phyloP scores from a whole-genome alignment of 2,329 filamentous ascomycete species.

The Orbilia quercus region DNA sequence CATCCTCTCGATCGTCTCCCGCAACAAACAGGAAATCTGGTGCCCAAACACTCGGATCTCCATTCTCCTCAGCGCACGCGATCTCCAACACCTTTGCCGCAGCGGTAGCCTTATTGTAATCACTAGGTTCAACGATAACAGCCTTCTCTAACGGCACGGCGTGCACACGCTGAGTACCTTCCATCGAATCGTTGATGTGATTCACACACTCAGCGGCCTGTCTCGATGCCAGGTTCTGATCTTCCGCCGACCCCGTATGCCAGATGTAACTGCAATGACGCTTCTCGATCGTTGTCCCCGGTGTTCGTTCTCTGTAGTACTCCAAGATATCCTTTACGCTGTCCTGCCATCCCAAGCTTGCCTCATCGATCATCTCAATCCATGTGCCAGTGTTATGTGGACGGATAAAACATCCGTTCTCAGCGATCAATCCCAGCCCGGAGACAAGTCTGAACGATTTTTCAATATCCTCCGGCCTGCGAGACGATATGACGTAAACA shows the following conservation, averaged over 20 bases:
- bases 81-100: conserved; percentile 76
- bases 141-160: conserved; percentile 83
- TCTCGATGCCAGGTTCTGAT: conserved; percentile 77
- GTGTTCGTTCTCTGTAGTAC: conserved; percentile 90
- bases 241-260: conserved; percentile 85
- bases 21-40: conserved; percentile 90
- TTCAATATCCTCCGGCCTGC: conserved; percentile 87
- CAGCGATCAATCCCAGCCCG: conserved; percentile 87
- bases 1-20: conserved; percentile 91
- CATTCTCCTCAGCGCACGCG: conserved; percentile 65
- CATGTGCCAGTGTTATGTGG: conserved; percentile 76
- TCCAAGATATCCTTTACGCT: conserved; percentile 83
- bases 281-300: conserved; percentile 87
- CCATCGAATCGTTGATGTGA: conserved; percentile 94
- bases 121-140: conserved; percentile 83
- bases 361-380: conserved; percentile 72
- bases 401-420: conserved; percentile 92
- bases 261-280: conserved; percentile 92
- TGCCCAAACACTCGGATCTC: conserved; percentile 61
- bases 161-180: conserved; percentile 78
- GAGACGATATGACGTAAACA: conserved; percentile 93
- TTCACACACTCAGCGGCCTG: conserved; percentile 90
- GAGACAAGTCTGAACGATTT: conserved; percentile 84
- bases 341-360: conserved; percentile 77
- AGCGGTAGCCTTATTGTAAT: conserved; percentile 89